Conservation (phyloP, 163 green algal species). For the Chlamydomonas reinhardtii region DNA sequence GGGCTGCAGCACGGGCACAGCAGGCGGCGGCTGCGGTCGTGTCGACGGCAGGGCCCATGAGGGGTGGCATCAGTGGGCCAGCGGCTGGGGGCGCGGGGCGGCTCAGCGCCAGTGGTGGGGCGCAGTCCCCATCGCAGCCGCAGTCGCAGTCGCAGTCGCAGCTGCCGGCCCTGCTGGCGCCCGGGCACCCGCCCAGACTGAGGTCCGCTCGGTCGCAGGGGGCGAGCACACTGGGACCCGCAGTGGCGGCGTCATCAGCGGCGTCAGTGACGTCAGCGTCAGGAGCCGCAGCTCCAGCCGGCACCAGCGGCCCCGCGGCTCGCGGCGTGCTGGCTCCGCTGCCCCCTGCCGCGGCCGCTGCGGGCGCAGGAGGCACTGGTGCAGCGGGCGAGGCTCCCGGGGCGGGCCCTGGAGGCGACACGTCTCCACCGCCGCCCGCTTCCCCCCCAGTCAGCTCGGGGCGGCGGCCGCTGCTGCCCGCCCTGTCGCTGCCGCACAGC, state of each 20-base stretch:
- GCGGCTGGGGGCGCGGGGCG: no score
- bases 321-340: no score
- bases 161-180: no score
- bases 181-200: not conserved
- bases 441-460: not conserved
- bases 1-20: not conserved
- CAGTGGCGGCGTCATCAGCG: no score
- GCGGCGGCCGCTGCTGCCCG: constrained; percentile 12
- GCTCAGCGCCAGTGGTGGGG: no score
- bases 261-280: no score
- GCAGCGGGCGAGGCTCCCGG: not conserved
- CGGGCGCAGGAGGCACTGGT: not conserved
- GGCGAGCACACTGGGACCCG: not conserved
- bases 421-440: not conserved
- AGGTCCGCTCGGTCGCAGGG: not conserved
- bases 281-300: no score
- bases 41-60: no score
- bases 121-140: not conserved
- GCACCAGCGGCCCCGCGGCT: no score
- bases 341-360: not conserved
- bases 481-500: not conserved
- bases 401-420: not conserved
- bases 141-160: no score
- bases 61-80: no score
- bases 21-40: no score